Base-by-base conservation (phyloP, 2,329 filamentous ascomycete species). In the Xylariomycetidae sp. region DNA sequence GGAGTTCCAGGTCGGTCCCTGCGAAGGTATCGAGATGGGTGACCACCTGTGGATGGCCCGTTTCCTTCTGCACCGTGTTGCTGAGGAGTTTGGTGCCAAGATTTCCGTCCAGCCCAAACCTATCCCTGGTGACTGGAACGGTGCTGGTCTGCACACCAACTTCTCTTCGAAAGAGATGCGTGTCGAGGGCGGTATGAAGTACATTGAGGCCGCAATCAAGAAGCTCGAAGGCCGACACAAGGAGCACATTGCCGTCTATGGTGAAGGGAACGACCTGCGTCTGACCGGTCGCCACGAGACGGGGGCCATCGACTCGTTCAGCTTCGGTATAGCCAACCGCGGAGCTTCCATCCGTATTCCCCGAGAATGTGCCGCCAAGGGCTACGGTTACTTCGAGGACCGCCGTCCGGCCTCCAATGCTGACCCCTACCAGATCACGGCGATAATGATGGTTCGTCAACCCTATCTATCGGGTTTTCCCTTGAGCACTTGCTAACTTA, bases 1-100 rank as follows among this genome's bases (percentile, higher is more conserved):
- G 90, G 90, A 97, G 66, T 96, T 87, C 80, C 90, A 96, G 63
- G 86, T 96, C 54, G 90, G 90, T 37, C 90, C 90, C 45, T 94
- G 87, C 67, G 65, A 71, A 34, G 90, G 88, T 45, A 96, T 96
- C 54, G 72, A 82, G 61, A 85, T 97, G 75, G 92, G 92, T 64
- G 92, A 98, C 65, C 82, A 97, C 59, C 87, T 98, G 55, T 97
- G 90, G 92, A 74, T 95, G 56, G 85, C 86, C 46, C 84, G 87
- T 48, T 94, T 88, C 78, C 74, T 94, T 53, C 84, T 94, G 48
- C 77, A 85, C 75, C 85, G 89, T 49, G 85, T 97, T 41, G 86
- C 90, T 34, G 92, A 98, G 65, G 90, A 97, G 58, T 96, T 96
- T 57, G 92, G 90, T 56, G 89, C 84, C 65, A 89, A 89, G 77